Evolutionary conservation across 805 yeast species (phyloP), one percentile per base, ranked within the genome.

Genomic region (Yamadazyma paraphyllophila): DNA sequence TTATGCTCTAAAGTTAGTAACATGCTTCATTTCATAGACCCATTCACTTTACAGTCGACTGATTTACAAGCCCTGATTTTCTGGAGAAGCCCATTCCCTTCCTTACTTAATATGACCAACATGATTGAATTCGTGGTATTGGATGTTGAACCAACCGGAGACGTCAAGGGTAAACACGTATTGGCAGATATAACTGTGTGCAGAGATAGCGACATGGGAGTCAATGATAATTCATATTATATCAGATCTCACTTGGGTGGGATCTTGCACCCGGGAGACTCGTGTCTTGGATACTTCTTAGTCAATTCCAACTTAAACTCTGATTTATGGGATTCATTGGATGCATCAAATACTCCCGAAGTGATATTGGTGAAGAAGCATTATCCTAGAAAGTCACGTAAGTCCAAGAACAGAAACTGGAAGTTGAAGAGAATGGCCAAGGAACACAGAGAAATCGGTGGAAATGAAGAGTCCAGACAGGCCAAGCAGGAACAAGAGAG

Each of bases 391-490:
- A 85, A 84, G 72, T 74, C 81, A 39, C 81, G 79, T 71, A 85
- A 81, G 73, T 70, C 79, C 54, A 85, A 84, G 79, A 80, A 83
- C 76, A 83, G 92, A 77, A 75, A 76, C 66, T 88, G 96, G 96
- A 88, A 85, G 69, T 81, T 92, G 68, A 87, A 88, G 83, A 86
- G 98, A 77, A 91, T 92, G 97, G 98, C 98, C 32, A 87, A 78
- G 61, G 98, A 94, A 70, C 96, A 91, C 71, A 80, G 81, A 54
- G 97, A 91, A 57, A 82, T 88, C 53, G 90, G 83, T 37, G 95
- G 94, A 47, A 76, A 81, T 54, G 82, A 80, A 55, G 77, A 71
- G 53, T 66, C 76, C 13, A 85, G 90, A 70, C 85, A 81, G 52
- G 91, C 88, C 45, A 85, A 80, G 73, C 94, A 87, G 67, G 97